Evolutionary conservation across 2,329 filamentous ascomycete genomes (phyloP), one percentile per base, ranked within the genome.

Genomic region (Daldinia sp.): DNA sequence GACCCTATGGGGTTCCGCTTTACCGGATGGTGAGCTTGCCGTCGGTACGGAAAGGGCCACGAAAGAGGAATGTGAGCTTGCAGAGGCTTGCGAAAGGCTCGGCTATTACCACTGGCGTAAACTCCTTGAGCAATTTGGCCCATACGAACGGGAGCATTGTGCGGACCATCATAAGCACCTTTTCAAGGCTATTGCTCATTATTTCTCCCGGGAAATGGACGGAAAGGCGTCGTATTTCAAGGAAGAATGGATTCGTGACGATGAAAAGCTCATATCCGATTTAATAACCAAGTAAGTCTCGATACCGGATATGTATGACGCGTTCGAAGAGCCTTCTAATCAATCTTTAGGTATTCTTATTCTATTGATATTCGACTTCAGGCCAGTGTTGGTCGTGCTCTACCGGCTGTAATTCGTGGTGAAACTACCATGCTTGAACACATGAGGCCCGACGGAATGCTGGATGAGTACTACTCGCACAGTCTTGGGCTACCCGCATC

Each of bases 401-500:
- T 80, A 4, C 61, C 73, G 0, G 63, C 68, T 5, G 69, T 76
- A 3, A 64, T 51, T 5, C 66, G 72, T 1, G 75, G 75, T 5
- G 69, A 75, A 43, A 68, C 49, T 13, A 74, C 63, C 10, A 72
- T 76, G 47, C 68, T 79, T 8, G 77, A 79, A 51, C 66, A 68
- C 27, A 67, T 80, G 49, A 69, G 68, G 30, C 50, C 71, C 27
- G 69, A 77, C 29, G 66, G 72, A 39, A 62, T 77, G 47, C 66
- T 79, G 1, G 63, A 73, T 15, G 45, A 64, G 10, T 72, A 74
- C 25, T 78, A 79, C 51, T 48, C 10, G 48, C 66, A 63, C 7
- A 68, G 62, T 7, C 53, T 70, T 25, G 66, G 66, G 58, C 10
- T 41, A 65, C 29, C 29, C 29, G 29, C 29, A 32, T 32, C 29